phyloP scores from a whole-genome alignment of 345 rosid genomes.

The Linum tenue region DNA sequence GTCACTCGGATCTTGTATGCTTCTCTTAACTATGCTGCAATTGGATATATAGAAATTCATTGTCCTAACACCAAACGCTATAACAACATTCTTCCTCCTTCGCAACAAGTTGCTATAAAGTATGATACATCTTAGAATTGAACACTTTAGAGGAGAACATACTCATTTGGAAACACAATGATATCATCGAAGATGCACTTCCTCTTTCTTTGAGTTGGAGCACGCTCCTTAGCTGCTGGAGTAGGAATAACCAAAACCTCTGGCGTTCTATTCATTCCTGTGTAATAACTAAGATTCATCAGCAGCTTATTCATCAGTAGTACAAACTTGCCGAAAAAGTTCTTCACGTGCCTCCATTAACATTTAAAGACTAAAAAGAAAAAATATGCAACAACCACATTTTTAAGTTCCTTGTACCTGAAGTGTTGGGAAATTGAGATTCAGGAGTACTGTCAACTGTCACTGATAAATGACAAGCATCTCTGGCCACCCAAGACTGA shows the following conservation, averaged over 20 bases:
- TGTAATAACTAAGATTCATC: background rate
- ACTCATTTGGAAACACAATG: conserved; percentile 55
- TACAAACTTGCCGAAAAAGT: background rate
- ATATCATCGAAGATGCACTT: conserved; percentile 53
- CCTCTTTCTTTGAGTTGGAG: conserved; percentile 38
- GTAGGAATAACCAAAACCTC: conserved; percentile 43
- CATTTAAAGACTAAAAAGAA: too few relatives aligned
- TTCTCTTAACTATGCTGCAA: conserved; percentile 46
- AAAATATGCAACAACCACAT: background rate
- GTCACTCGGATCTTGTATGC: conserved; percentile 45
- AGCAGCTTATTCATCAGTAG: background rate
- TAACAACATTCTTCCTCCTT: background rate
- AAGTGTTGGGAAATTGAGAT: conserved; percentile 28
- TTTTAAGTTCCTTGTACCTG: conserved; percentile 29
- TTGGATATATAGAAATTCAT: conserved; percentile 6
- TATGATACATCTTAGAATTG: too few relatives aligned
- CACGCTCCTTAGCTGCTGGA: conserved; percentile 52
- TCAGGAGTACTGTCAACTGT: conserved; percentile 34
- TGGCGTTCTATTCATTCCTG: conserved; percentile 35
- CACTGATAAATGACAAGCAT: conserved; percentile 26
- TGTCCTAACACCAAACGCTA: background rate
- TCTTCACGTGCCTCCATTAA: too few relatives aligned
- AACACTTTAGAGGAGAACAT: conserved; percentile 11
- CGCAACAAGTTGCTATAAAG: too few relatives aligned
- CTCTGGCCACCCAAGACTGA: conserved; percentile 11